These are phyloP conservation scores for Pestalotiopsis fici DNA, from an alignment of 2,329 filamentous ascomycete species.

Conservation along the genomic window DNA sequence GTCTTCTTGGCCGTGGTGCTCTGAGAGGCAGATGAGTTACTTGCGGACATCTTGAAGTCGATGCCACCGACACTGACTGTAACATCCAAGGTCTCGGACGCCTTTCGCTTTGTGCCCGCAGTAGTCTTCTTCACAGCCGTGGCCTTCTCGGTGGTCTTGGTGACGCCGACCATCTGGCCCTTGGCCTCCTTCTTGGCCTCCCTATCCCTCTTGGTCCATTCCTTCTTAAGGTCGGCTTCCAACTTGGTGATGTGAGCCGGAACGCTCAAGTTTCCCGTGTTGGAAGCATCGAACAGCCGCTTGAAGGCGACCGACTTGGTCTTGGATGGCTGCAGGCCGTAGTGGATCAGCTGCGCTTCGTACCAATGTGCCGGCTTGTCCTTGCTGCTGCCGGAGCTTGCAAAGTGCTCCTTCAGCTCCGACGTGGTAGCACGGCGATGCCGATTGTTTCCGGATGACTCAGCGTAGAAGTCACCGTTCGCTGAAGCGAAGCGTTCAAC, in stretches of 20 bases:
- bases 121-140: neutral
- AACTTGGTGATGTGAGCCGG: constrained; percentile 48
- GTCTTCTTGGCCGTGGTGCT: constrained; percentile 23
- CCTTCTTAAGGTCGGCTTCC: constrained; percentile 57
- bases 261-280: constrained; percentile 45
- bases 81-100: constrained; percentile 24
- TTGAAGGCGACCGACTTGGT: constrained; percentile 60
- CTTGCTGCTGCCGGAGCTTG: constrained; percentile 35
- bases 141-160: constrained; percentile 9
- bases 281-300: constrained; percentile 58
- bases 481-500: constrained; percentile 43
- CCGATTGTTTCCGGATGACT: constrained; percentile 41
- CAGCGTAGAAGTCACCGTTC: constrained; percentile 43
- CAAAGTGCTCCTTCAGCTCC: constrained; percentile 47
- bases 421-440: constrained; percentile 44
- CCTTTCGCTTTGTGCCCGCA: constrained; percentile 31
- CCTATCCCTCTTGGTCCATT: constrained; percentile 52
- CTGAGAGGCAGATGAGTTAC: constrained; percentile 13
- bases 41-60: constrained; percentile 26
- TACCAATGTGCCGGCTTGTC: constrained; percentile 63
- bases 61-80: constrained; percentile 25
- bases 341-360: constrained; percentile 63
- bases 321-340: constrained; percentile 57
- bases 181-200: constrained; percentile 45
- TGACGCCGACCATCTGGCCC: neutral